phyloP scores from a whole-genome alignment of 2,329 filamentous ascomycete genomes.

The Calonectria naviculata region DNA sequence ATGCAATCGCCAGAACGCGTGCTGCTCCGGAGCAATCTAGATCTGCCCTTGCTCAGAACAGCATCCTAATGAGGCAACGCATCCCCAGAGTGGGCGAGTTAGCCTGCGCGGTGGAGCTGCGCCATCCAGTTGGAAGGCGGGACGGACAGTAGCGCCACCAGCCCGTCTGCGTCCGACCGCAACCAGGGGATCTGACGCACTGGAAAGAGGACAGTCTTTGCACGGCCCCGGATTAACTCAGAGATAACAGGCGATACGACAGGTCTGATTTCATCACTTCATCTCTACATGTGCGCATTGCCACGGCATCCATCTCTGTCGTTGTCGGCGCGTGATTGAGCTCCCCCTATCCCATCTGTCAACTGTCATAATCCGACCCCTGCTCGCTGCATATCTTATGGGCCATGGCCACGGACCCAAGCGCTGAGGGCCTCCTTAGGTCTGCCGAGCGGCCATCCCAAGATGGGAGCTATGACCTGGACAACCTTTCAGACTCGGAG shows the following conservation, averaged over 20 bases:
- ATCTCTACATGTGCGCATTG: not conserved
- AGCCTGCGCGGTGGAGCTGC: not conserved
- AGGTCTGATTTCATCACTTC: not conserved
- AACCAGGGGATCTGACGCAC: slow-evolving; percentile 2
- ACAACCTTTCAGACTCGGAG: slow-evolving; percentile 44
- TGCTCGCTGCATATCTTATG: slow-evolving; percentile 9
- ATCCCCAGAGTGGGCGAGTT: not conserved
- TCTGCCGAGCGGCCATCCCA: slow-evolving; percentile 31
- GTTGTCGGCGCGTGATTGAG: not conserved
- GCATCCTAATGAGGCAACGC: slow-evolving; percentile 2
- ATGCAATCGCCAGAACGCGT: not conserved
- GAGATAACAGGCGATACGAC: not conserved
- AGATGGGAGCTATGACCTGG: slow-evolving; percentile 38
- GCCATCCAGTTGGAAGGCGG: slow-evolving; percentile 1
- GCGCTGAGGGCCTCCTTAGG: slow-evolving; percentile 44
- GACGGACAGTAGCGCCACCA: slow-evolving; percentile 2
- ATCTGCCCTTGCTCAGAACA: not conserved
- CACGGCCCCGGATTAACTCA: slow-evolving; percentile 4
- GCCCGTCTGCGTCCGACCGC: slow-evolving; percentile 5
- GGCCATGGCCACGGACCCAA: slow-evolving; percentile 41
- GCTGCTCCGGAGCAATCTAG: not conserved
- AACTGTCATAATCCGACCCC: not conserved
- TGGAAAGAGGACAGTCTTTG: not conserved
- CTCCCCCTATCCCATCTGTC: not conserved
- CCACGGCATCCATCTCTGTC: not conserved